Evolutionary conservation across 1,284 basidiomycete species (phyloP).

Genomic region (Pascua sp.): DNA sequence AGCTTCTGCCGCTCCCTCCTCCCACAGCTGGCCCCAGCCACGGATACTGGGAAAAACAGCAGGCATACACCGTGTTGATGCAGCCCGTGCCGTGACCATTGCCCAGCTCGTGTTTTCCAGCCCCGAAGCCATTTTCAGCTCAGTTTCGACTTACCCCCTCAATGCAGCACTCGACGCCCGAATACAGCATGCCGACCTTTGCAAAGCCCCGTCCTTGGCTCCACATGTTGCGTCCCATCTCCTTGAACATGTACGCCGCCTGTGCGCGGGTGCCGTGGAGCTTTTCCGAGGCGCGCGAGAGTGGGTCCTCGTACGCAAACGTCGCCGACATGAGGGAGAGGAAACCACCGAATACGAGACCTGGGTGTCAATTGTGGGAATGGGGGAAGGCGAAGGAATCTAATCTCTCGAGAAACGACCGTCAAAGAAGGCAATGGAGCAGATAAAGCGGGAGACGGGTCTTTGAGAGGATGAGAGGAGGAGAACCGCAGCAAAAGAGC

Average conservation of each 20-base stretch:
- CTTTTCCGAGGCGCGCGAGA: constrained; percentile 61
- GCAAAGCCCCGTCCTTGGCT: constrained; percentile 86
- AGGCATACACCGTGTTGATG: too few relatives aligned
- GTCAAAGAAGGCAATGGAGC: too few relatives aligned
- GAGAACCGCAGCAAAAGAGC: too few relatives aligned
- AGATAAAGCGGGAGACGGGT: too few relatives aligned
- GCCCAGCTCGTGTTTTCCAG: neutral
- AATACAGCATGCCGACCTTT: constrained; percentile 89
- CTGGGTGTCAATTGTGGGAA: constrained; percentile 49
- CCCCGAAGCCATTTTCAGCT: too few relatives aligned
- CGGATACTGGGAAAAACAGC: too few relatives aligned
- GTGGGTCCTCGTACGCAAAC: constrained; percentile 92
- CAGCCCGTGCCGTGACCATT: neutral
- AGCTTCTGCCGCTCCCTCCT: too few relatives aligned
- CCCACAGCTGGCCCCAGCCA: too few relatives aligned
- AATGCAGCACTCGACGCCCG: constrained; percentile 91
- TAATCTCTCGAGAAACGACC: too few relatives aligned
- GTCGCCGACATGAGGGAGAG: constrained; percentile 94
- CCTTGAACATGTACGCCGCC: constrained; percentile 80
- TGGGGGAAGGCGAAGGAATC: too few relatives aligned
- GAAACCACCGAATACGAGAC: constrained; percentile 88
- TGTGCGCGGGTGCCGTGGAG: constrained; percentile 51
- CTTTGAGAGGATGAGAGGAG: too few relatives aligned
- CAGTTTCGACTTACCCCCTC: constrained; percentile 70
- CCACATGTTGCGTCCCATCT: constrained; percentile 94